Evolutionary conservation across 2,329 filamentous ascomycete species (phyloP), one percentile per base, ranked within the genome.

Genomic region (Monilinia fructicola): DNA sequence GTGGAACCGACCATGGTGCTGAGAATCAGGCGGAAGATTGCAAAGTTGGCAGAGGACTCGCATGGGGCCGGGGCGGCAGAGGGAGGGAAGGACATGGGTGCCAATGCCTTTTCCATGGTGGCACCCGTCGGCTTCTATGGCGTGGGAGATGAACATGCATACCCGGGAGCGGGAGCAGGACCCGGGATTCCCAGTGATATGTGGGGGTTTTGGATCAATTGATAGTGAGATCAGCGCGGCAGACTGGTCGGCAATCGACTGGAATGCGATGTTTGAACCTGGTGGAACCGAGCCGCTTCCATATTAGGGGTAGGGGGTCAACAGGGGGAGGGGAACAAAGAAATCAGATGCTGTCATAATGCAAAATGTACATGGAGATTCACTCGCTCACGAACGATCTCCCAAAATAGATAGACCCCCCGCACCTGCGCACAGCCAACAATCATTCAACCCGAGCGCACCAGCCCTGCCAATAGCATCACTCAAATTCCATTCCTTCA

Each of bases 241-340:
- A 44, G 70, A 76, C 59, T 77, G 73, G 74, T 60, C 70, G 26
- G 67, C 68, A 31, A 74, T 75, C 69, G 71, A 75, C 46, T 77
- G 75, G 75, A 69, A 66, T 66, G 66, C 54, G 16, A 44, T 46
- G 48, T 53, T 46, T 54, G 1, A 28, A 6, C 1, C 53, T n/a
- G 21, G 2, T 14, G 18, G n/a, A 2, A 23, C 50, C 2, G 62
- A 28, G 1, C 12, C 23, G 6, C 23, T 56, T 48, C 21, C 14
- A 18, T 48, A 23, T 35, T 59, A 40, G 31, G 12, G 12, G 53
- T 10, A 21, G 14, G n/a, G n/a, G n/a, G n/a, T 35, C 3, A 5
- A 31, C n/a, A 54, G 4, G 2, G 31, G 11, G 35, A 16, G 26
- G 10, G 12, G 28, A 4, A 35, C 31, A 14, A 12, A 3, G 9